These are phyloP conservation scores for Hemerocallis citrina DNA, from an alignment of 106 monocot species.

Conservation along the genomic window DNA sequence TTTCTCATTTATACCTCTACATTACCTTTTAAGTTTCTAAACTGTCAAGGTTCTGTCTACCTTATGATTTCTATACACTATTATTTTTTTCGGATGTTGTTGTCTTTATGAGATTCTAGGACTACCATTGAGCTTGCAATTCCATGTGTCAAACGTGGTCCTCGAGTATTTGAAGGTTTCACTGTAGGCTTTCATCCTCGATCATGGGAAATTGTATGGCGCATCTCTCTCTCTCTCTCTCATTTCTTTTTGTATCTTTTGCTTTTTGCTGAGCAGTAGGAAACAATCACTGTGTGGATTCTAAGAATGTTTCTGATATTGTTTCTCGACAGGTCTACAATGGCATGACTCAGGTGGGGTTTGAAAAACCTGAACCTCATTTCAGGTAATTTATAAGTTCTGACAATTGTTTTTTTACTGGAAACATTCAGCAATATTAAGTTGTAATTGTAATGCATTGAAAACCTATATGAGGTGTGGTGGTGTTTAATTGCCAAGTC, in stretches of 20 bases:
- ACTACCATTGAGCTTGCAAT: constrained; percentile 62
- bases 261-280: neutral
- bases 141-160: constrained; percentile 44
- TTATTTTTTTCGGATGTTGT: neutral
- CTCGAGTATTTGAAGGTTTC: constrained; percentile 64
- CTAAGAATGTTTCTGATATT: neutral
- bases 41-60: neutral
- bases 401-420: neutral
- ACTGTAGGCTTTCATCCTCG: constrained; percentile 78
- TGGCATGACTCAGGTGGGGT: constrained; percentile 69
- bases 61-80: neutral
- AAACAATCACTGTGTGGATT: neutral
- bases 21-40: neutral
- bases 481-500: neutral
- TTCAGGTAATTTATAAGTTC: constrained; percentile 52
- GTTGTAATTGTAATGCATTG: neutral
- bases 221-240: neutral
- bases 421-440: neutral
- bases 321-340: constrained; percentile 43
- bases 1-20: neutral
- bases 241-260: neutral
- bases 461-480: neutral
- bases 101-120: constrained; percentile 11
- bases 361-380: constrained; percentile 45
- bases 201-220: constrained; percentile 66